Conservation (phyloP, 257 asterid species). For the Pogostemon cablin region DNA sequence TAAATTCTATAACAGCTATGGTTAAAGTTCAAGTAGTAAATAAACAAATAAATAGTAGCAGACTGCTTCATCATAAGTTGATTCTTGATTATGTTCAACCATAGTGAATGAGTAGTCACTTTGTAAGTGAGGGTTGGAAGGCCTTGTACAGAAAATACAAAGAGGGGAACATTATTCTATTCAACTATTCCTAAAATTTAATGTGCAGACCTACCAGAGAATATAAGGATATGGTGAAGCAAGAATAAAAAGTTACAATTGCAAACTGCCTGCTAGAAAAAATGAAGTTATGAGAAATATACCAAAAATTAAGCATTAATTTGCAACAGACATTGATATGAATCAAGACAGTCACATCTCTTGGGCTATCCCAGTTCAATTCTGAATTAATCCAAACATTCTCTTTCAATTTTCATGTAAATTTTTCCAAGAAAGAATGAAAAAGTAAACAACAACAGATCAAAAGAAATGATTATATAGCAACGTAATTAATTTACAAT, state of each 20-base stretch:
- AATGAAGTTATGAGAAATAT: background rate
- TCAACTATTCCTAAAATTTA: background rate
- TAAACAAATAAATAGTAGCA: too few relatives aligned
- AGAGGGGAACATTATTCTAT: background rate
- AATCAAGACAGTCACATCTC: background rate
- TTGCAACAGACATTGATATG: background rate
- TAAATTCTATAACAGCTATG: background rate
- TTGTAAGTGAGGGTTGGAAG: background rate
- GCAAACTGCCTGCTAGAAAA: background rate
- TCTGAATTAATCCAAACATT: background rate
- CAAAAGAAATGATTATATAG: conserved; percentile 7
- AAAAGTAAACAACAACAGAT: conserved; percentile 1
- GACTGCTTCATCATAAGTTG: background rate
- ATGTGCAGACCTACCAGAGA: background rate
- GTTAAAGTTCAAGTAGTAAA: background rate
- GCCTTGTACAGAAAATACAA: background rate
- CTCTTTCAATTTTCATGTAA: background rate
- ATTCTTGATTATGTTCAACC: background rate
- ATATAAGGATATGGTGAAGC: background rate
- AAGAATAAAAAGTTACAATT: background rate
- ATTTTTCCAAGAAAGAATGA: conserved; percentile 2
- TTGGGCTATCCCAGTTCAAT: background rate
- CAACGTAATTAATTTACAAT: conserved; percentile 10
- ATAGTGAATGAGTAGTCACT: background rate
- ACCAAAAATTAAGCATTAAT: conserved; percentile 1